Evolutionary conservation across 2,329 filamentous ascomycete species (phyloP).

Genomic region (Cladosporium austrohemisphaericum): DNA sequence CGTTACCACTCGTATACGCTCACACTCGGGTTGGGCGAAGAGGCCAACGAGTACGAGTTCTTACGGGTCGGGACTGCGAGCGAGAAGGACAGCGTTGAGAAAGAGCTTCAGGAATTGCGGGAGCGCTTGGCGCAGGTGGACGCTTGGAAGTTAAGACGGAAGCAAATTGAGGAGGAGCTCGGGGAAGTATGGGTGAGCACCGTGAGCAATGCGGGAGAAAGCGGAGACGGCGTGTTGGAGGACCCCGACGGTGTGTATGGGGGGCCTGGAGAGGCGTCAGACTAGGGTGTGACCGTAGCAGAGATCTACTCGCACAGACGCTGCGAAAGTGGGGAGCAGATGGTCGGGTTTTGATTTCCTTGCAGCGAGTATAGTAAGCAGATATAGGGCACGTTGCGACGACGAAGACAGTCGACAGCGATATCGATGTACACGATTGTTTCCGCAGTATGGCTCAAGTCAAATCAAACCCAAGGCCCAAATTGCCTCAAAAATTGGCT

Average conservation of each 20-base stretch:
- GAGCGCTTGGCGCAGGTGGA: constrained; percentile 78
- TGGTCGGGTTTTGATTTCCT: background rate
- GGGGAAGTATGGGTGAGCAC: constrained; percentile 56
- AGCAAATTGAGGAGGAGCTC: constrained; percentile 78
- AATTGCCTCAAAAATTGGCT: too few relatives aligned
- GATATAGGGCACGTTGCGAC: too few relatives aligned
- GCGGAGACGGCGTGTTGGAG: constrained; percentile 8
- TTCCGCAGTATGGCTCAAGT: too few relatives aligned
- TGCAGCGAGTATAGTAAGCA: too few relatives aligned
- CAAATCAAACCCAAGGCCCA: too few relatives aligned
- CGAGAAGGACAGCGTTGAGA: constrained; percentile 90
- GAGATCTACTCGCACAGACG: background rate
- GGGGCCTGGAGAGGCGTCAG: constrained; percentile 4
- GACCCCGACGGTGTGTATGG: constrained; percentile 8
- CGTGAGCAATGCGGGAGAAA: constrained; percentile 29
- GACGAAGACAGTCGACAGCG: too few relatives aligned
- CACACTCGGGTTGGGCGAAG: constrained; percentile 73
- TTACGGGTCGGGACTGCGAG: constrained; percentile 89
- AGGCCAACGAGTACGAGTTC: constrained; percentile 85
- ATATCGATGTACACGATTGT: too few relatives aligned
- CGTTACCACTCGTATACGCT: constrained; percentile 94
- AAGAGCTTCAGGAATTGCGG: constrained; percentile 79
- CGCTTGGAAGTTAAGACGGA: constrained; percentile 68
- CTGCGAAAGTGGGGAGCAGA: background rate
- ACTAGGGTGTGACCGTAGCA: background rate